These are phyloP conservation scores for Theileria orientalis DNA, from an alignment of 169 alveolate species.

Conservation along the genomic window DNA sequence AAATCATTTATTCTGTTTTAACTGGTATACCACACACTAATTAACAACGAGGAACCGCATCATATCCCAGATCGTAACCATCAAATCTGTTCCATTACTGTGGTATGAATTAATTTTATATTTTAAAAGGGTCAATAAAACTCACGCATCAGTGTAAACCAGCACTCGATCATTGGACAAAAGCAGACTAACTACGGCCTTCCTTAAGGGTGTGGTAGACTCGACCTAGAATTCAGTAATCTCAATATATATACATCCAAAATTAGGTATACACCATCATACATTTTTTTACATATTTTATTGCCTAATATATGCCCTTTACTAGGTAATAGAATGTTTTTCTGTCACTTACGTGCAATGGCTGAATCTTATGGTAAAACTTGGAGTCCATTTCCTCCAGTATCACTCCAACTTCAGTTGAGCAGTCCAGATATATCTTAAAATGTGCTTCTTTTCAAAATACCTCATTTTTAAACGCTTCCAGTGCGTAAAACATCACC, in stretches of 20 bases:
- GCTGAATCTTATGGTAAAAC: too few relatives aligned
- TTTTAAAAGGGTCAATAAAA: not conserved
- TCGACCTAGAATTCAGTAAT: constrained; percentile 28
- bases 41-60: constrained; percentile 8
- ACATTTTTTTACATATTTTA: not conserved
- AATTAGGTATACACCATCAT: too few relatives aligned
- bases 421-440: too few relatives aligned
- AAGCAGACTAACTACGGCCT: constrained; percentile 5
- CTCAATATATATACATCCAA: too few relatives aligned
- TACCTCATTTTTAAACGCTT: constrained; percentile 6
- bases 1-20: not conserved
- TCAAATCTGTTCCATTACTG: constrained; percentile 22
- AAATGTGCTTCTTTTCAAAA: too few relatives aligned
- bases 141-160: not conserved
- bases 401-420: too few relatives aligned
- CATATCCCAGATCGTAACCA: constrained; percentile 55
- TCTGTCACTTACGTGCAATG: not conserved
- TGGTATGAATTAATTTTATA: not conserved
- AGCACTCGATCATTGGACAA: constrained; percentile 9
- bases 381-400: too few relatives aligned
- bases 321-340: not conserved
- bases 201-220: not conserved
- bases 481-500: constrained; percentile 4
- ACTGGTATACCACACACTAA: constrained; percentile 1
- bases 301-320: not conserved